A percentile compares a stretch with the other conserved stretches of the same genome.
These are phyloP conservation scores for Nicotiana undulata DNA, from an alignment of 257 asterid species.

Conservation along the genomic window DNA sequence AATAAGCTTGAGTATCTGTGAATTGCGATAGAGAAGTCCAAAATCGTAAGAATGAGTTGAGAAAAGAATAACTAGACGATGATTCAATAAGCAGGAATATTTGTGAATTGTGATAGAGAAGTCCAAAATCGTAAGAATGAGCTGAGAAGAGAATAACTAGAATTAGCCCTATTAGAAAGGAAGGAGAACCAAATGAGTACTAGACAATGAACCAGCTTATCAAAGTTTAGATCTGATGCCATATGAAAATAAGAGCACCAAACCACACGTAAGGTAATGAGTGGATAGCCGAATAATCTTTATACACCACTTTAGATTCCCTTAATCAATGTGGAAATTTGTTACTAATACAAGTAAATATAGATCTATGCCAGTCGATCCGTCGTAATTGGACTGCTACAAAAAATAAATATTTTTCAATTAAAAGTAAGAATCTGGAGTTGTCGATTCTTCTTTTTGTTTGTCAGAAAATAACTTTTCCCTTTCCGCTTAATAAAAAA, in stretches of 20 bases:
- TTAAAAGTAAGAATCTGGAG: not conserved
- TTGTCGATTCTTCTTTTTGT: not conserved
- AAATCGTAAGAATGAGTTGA: not conserved
- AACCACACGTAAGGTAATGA: not conserved
- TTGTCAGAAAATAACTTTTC: too few relatives aligned
- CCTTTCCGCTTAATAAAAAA: too few relatives aligned
- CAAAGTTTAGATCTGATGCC: not conserved
- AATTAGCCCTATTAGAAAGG: not conserved
- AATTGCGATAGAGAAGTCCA: not conserved
- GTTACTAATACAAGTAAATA: not conserved
- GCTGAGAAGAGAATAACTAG: not conserved
- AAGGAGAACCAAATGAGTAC: not conserved
- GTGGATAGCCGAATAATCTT: not conserved
- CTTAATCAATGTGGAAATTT: not conserved
- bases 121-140: not conserved
- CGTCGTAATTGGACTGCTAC: not conserved
- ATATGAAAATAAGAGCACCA: not conserved
- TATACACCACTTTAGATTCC: not conserved
- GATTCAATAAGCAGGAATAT: not conserved
- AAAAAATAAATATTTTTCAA: not conserved
- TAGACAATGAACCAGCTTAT: not conserved
- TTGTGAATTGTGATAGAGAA: not conserved
- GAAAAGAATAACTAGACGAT: not conserved
- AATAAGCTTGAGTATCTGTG: not conserved
- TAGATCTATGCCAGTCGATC: not conserved